These are phyloP conservation scores for Gossypium gossypioides DNA, from an alignment of 441 rosid species.

Conservation along the genomic window DNA sequence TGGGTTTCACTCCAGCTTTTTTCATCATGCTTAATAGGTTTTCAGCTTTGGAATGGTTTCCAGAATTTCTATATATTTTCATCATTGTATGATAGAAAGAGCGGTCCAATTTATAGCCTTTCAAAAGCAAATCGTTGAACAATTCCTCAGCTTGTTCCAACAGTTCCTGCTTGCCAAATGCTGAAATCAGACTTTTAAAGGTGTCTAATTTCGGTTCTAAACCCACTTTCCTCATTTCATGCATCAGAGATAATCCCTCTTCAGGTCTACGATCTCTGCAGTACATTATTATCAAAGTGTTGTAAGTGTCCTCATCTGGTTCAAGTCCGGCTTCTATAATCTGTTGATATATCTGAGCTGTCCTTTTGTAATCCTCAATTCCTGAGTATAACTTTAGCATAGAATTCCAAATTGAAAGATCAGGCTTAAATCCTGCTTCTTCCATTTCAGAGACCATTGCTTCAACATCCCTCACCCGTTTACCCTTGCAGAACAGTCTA, in stretches of 20 bases:
- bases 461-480: slow-evolving; percentile 75
- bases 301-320: slow-evolving; percentile 83
- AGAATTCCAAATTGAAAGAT: slow-evolving; percentile 75
- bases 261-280: slow-evolving; percentile 82
- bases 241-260: slow-evolving; percentile 68
- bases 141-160: slow-evolving; percentile 68
- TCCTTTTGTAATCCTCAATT: slow-evolving; percentile 66
- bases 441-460: slow-evolving; percentile 85
- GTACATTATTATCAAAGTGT: slow-evolving; percentile 72
- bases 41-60: slow-evolving; percentile 69
- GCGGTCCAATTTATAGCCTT: slow-evolving; percentile 69
- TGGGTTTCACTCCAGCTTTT: slow-evolving; percentile 72
- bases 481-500: slow-evolving; percentile 65
- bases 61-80: slow-evolving; percentile 72
- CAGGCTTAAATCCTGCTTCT: slow-evolving; percentile 76
- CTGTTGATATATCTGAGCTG: slow-evolving; percentile 60
- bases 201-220: slow-evolving; percentile 77
- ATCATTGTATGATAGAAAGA: slow-evolving; percentile 87
- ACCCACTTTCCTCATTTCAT: slow-evolving; percentile 62
- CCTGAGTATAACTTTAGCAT: slow-evolving; percentile 72
- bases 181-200: slow-evolving; percentile 83
- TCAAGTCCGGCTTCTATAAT: slow-evolving; percentile 56
- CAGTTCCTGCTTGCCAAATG: slow-evolving; percentile 67
- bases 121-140: slow-evolving; percentile 53
- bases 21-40: slow-evolving; percentile 59